These are phyloP conservation scores for Porphyrellus cyaneotinctus DNA, from an alignment of 768 basidiomycete species.

Conservation along the genomic window DNA sequence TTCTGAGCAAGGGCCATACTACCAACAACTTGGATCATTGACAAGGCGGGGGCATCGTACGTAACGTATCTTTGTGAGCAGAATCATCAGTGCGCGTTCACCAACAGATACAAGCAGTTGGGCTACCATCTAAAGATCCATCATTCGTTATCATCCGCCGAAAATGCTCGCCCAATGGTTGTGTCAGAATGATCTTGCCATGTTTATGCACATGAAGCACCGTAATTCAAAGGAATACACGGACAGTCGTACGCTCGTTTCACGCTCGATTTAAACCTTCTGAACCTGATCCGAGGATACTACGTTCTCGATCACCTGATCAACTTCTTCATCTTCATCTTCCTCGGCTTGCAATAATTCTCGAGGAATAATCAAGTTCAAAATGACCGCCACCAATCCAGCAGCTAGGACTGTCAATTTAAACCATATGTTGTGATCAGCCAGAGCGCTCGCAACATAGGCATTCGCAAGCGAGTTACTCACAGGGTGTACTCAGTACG, in stretches of 20 bases:
- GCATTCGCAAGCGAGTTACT: slow-evolving; percentile 26
- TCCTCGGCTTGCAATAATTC: slow-evolving; percentile 23
- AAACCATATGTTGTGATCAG: not conserved
- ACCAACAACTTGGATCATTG: no score
- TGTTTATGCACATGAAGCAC: no score
- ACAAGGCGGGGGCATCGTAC: no score
- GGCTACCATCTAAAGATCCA: no score
- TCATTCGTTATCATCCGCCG: no score
- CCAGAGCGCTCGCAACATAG: not conserved
- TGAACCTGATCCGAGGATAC: slow-evolving; percentile 13
- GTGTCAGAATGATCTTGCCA: no score
- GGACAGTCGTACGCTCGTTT: not conserved
- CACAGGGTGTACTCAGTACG: slow-evolving; percentile 76
- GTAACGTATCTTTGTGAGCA: no score
- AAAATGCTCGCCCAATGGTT: no score
- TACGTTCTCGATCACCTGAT: slow-evolving; percentile 23
- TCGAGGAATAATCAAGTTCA: slow-evolving; percentile 55
- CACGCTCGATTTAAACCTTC: not conserved
- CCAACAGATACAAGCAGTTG: no score
- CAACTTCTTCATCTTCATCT: slow-evolving; percentile 14
- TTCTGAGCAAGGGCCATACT: no score
- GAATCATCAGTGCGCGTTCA: no score
- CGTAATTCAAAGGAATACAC: no score
- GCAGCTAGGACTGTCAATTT: slow-evolving; percentile 45
- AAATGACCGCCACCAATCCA: slow-evolving; percentile 53